Base-by-base conservation (phyloP, 225 moss, liverwort and hornwort genomes). In the Thuidium tamariscinum region DNA sequence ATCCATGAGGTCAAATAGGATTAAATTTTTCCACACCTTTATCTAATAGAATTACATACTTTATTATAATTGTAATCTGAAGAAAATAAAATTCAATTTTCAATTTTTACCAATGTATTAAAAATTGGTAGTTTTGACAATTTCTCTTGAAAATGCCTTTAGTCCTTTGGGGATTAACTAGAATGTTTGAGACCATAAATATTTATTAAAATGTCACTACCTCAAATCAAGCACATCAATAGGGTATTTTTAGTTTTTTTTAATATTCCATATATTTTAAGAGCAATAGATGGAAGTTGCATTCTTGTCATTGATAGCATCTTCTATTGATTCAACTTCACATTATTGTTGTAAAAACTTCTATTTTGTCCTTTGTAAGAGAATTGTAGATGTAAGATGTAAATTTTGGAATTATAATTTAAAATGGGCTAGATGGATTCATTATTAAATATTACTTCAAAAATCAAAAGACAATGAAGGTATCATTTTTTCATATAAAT, bases 401-500 rank as follows among this genome's bases (percentile, higher is more conserved):
- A 64, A 34, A 4, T 10, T 32, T 63, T 9, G 34, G 17, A 63
- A 32, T 63, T 63, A 17, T 63, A 9, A 32, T 63, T 9, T 34
- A 1, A 0, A 18, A 64, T 34, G 9, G 5, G 18, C 1, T 0
- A 2, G 5, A 34, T 4, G 2, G 5, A 34, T 34, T 64, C 10
- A 18, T 34, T 64, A 18, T 9, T 34, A 8, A 34, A 4, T 1
- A 17, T 34, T 17, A 63, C 17, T 34, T 34, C 1, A 16, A 0
- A 62, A 64, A 17, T 64, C 9, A 64, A 5, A 64, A 34, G 5
- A 64, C 10, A 64, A 18, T 9, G 17, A 18, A 34, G 9, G 18
- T 64, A 34, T 34, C 2, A 18, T 64, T 64, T 63, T 64, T 1
- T 5, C 5, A 10, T 5, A 64, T 64, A 64, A 34, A 34, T 34